These are phyloP conservation scores for Umbelopsis sp. DNA, from an alignment of 192 early-diverging fungal species.

Conservation along the genomic window DNA sequence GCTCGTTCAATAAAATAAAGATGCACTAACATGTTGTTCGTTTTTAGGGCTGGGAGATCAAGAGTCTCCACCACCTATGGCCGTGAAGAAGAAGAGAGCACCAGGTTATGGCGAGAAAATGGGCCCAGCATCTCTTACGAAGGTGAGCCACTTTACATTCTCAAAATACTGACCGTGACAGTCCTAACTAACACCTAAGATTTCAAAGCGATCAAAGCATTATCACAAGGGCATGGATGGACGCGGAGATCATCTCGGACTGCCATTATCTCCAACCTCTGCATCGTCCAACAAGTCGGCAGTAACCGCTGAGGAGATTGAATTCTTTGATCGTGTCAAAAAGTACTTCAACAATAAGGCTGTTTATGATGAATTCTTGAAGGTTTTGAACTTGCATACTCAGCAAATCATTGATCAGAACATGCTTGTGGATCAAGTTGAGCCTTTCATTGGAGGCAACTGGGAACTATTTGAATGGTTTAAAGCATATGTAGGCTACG, in stretches of 20 bases:
- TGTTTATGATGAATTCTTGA: constrained; percentile 94
- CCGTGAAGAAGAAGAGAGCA: constrained; percentile 1
- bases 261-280: not conserved
- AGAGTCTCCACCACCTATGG: constrained; percentile 3
- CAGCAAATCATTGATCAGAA: constrained; percentile 91
- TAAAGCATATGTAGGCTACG: constrained; percentile 82
- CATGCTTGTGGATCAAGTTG: constrained; percentile 81
- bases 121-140: not conserved
- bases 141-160: not conserved
- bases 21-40: not conserved
- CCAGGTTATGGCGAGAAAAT: not conserved
- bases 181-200: constrained; percentile 12
- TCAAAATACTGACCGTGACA: not conserved
- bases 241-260: not conserved
- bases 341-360: constrained; percentile 81
- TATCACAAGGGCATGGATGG: constrained; percentile 21
- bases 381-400: constrained; percentile 89
- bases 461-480: constrained; percentile 93
- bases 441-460: constrained; percentile 81
- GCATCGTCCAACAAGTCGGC: constrained; percentile 25
- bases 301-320: constrained; percentile 76
- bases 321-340: constrained; percentile 94
- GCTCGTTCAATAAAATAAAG: not conserved
- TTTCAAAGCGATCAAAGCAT: constrained; percentile 16
- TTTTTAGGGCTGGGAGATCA: not conserved